Conservation (phyloP, 305 asterid species). For the Fraxinus nigra region DNA sequence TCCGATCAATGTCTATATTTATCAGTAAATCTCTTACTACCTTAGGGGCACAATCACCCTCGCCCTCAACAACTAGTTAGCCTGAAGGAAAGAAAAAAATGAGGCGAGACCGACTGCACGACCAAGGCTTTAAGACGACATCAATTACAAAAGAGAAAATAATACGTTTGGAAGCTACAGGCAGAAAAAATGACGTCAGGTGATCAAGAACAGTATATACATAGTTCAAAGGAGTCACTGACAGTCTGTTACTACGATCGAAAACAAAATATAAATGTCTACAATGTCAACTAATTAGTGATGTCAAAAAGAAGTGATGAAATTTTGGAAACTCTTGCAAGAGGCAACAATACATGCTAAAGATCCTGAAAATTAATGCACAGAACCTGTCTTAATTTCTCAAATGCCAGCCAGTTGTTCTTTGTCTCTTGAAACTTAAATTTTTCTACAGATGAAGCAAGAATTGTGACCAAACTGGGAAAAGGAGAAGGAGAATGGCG, state of each 20-base stretch:
- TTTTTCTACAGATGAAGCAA: conserved; percentile 18
- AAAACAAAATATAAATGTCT: not conserved
- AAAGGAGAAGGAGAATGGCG: conserved; percentile 36
- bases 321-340: not conserved
- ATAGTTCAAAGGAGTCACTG: not conserved
- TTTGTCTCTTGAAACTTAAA: not conserved
- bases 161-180: not conserved
- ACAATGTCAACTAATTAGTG: not conserved
- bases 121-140: not conserved
- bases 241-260: not conserved
- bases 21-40: not conserved
- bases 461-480: conserved; percentile 61
- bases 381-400: not conserved
- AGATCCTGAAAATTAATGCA: conserved; percentile 1
- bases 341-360: not conserved
- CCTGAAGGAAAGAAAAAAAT: not conserved
- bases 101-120: not conserved
- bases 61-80: not conserved
- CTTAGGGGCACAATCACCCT: not conserved
- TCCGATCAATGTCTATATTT: not conserved
- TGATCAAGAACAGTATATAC: not conserved
- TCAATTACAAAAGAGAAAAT: not conserved
- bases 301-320: conserved; percentile 3
- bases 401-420: not conserved
- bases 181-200: not conserved